These are phyloP conservation scores for Geranium incanum DNA, from an alignment of 441 rosid species.

Conservation along the genomic window DNA sequence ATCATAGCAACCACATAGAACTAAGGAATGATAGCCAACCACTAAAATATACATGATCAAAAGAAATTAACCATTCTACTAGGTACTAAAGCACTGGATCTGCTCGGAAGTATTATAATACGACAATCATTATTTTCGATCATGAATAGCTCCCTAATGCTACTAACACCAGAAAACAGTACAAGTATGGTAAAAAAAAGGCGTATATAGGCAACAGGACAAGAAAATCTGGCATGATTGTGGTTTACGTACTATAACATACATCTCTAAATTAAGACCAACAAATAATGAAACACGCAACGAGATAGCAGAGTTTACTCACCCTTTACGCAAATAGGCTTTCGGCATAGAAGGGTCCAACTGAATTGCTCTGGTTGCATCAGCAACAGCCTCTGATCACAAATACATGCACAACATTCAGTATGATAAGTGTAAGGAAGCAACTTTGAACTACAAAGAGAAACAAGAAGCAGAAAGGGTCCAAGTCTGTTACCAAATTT, in stretches of 20 bases:
- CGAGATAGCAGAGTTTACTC: constrained; percentile 18
- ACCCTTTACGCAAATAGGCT: constrained; percentile 84
- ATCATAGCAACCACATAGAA: background rate
- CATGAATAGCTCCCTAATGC: too few relatives aligned
- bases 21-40: background rate
- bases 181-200: background rate
- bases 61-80: too few relatives aligned
- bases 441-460: background rate
- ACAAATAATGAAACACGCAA: background rate
- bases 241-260: too few relatives aligned
- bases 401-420: background rate
- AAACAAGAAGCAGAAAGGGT: background rate
- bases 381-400: constrained; percentile 73
- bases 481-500: background rate
- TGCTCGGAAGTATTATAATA: too few relatives aligned
- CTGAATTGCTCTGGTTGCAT: constrained; percentile 66
- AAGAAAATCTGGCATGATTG: too few relatives aligned
- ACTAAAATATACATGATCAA: too few relatives aligned
- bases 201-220: too few relatives aligned
- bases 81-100: too few relatives aligned
- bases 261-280: background rate
- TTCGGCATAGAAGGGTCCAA: constrained; percentile 59
- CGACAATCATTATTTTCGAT: too few relatives aligned
- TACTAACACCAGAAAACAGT: background rate
- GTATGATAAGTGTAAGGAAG: background rate